Conservation (phyloP, 345 rosid species). For the Hevea brasiliensis region DNA sequence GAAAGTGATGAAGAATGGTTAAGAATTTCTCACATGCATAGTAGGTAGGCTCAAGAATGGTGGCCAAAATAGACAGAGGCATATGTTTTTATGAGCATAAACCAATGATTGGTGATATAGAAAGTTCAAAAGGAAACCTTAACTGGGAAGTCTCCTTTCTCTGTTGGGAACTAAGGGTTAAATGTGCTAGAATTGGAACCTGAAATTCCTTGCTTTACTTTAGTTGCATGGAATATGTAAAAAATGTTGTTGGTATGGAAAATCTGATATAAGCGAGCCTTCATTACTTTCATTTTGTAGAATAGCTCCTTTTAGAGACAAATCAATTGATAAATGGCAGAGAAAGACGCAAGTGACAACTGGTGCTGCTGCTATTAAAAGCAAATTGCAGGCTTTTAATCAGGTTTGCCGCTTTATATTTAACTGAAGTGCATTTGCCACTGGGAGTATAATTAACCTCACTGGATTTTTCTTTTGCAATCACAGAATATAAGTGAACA, state of each 20-base stretch:
- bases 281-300: conserved; percentile 41
- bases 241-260: not conserved
- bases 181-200: not conserved
- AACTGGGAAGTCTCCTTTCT: not conserved
- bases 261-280: not conserved
- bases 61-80: too few relatives aligned
- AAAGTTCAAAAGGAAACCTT: not conserved
- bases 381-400: conserved; percentile 87
- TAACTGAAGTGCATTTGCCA: not conserved
- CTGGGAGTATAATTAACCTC: conserved; percentile 13
- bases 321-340: conserved; percentile 92
- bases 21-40: conserved; percentile 56
- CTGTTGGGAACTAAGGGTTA: not conserved
- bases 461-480: conserved; percentile 15
- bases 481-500: conserved; percentile 84
- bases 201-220: not conserved
- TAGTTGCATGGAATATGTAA: not conserved
- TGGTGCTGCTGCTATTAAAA: conserved; percentile 87
- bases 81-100: too few relatives aligned
- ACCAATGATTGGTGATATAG: not conserved
- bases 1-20: conserved; percentile 70
- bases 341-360: conserved; percentile 86
- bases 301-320: conserved; percentile 72
- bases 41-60: conserved; percentile 37
- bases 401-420: conserved; percentile 57